A percentile compares a stretch with the other conserved stretches of the same genome.
Conservation (phyloP, 768 basidiomycete genomes). For the Rhodotorula toruloides region DNA sequence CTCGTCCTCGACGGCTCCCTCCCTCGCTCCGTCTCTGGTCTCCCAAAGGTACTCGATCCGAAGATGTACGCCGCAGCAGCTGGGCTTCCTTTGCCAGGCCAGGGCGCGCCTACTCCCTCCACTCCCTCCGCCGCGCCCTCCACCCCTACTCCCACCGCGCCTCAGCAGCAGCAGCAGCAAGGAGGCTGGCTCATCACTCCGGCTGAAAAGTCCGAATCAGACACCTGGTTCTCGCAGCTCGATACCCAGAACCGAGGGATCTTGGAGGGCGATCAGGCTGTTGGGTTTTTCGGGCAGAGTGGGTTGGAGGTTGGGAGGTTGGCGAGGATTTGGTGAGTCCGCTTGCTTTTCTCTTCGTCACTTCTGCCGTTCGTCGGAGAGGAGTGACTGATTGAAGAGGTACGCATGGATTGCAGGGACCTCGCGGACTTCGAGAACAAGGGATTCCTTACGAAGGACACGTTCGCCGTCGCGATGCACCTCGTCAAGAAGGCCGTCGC, state of each 20-base stretch:
- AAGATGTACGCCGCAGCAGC: constrained; percentile 39
- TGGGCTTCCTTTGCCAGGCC: constrained; percentile 7
- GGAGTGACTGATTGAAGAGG: background rate
- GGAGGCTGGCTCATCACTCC: constrained; percentile 74
- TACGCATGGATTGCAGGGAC: constrained; percentile 62
- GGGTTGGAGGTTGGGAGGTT: constrained; percentile 72
- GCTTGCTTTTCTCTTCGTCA: too few relatives aligned
- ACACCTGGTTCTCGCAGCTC: constrained; percentile 73
- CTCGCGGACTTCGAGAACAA: constrained; percentile 83
- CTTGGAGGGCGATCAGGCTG: constrained; percentile 89
- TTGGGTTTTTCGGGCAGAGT: constrained; percentile 90
- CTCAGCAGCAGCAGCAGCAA: background rate
- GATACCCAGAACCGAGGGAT: constrained; percentile 69
- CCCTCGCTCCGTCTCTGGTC: constrained; percentile 58
- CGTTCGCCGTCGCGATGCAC: constrained; percentile 92
- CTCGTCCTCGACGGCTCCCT: constrained; percentile 76
- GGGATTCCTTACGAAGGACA: constrained; percentile 77
- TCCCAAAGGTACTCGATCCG: constrained; percentile 27
- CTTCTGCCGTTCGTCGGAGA: background rate
- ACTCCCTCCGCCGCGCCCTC: constrained; percentile 11
- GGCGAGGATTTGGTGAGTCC: constrained; percentile 76
- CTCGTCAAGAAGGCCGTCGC: constrained; percentile 79
- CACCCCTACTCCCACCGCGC: background rate
- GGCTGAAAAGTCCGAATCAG: constrained; percentile 68
- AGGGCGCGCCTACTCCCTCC: constrained; percentile 2